phyloP scores from a whole-genome alignment of 257 asterid species.

The Lycium barbarum region DNA sequence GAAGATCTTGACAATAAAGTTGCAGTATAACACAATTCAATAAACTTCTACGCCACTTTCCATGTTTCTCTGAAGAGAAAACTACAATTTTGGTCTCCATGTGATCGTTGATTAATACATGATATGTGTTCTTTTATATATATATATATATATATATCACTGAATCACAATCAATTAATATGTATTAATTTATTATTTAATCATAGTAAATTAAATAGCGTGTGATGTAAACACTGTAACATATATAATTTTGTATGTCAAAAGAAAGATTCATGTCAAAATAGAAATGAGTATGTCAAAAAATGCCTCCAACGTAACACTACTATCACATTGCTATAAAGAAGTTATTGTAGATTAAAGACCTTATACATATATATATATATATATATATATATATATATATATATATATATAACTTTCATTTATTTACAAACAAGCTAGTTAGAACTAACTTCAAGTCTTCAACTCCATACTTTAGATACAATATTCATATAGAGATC shows the following conservation, averaged over 20 bases:
- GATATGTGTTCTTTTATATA: not conserved
- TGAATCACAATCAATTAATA: too few relatives aligned
- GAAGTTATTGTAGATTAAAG: not conserved
- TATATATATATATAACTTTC: not conserved
- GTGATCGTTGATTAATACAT: not conserved
- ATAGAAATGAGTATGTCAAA: not conserved
- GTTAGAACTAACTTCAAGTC: not conserved
- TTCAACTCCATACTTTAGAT: not conserved
- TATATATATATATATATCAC: too few relatives aligned
- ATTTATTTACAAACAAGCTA: not conserved
- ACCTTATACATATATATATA: not conserved
- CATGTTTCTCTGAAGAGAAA: not conserved
- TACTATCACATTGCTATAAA: not conserved
- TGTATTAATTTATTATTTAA: not conserved
- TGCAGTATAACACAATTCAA: not conserved
- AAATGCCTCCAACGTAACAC: not conserved
- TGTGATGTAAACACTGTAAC: not conserved
- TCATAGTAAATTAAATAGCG: not conserved
- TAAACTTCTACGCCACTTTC: not conserved
- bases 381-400: not conserved
- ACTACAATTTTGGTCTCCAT: not conserved
- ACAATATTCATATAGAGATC: not conserved
- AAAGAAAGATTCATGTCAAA: not conserved
- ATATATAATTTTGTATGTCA: not conserved
- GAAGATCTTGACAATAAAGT: not conserved